A percentile compares a stretch with the other conserved stretches of the same genome.
phyloP scores from a whole-genome alignment of 169 alveolate genomes.

The Theileria equi region DNA sequence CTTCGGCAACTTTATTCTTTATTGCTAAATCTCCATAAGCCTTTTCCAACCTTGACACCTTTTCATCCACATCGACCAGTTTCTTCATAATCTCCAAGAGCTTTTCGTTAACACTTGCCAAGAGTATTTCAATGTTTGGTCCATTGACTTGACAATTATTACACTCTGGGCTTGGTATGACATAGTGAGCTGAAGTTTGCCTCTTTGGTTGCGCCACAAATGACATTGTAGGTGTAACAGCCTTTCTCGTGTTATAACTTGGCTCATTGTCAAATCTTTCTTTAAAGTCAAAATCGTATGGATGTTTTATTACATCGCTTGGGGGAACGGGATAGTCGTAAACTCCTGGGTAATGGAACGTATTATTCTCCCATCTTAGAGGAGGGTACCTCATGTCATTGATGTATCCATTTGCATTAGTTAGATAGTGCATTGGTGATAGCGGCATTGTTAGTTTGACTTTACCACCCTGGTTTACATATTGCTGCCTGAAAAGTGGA shows the following conservation, averaged over 20 bases:
- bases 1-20: no score
- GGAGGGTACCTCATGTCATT: conserved; percentile 32
- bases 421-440: conserved; percentile 61
- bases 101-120: background rate
- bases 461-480: conserved; percentile 43
- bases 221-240: conserved; percentile 23
- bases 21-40: no score
- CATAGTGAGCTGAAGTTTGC: background rate
- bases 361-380: background rate
- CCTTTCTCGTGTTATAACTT: background rate
- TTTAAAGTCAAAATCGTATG: background rate
- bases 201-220: conserved; percentile 11
- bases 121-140: background rate
- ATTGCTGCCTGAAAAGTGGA: conserved; percentile 62
- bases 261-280: background rate
- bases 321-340: background rate
- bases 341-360: background rate
- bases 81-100: conserved; percentile 10
- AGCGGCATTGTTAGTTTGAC: conserved; percentile 55
- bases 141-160: background rate
- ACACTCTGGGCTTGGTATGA: background rate
- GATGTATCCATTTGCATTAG: conserved; percentile 18
- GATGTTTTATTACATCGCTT: background rate
- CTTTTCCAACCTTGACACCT: no score
- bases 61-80: no score